Conservation (phyloP, 768 basidiomycete species). For the Suillus alpinus region DNA sequence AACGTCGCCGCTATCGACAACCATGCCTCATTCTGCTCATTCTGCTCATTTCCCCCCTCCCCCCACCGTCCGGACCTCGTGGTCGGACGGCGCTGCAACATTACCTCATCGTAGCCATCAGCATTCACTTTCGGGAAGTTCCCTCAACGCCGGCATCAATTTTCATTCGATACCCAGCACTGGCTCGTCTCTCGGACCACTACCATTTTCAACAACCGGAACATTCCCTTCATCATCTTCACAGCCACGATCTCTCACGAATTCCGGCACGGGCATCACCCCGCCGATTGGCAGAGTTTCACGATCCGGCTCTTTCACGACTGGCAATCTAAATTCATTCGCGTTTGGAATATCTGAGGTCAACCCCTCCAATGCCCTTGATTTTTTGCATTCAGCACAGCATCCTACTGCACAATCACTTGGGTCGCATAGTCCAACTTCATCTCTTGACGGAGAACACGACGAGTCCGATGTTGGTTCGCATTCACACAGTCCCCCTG, state of each 20-base stretch:
- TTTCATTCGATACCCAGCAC: constrained; percentile 34
- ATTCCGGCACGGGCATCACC: constrained; percentile 25
- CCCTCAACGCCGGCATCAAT: constrained; percentile 23
- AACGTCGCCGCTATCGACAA: constrained; percentile 18
- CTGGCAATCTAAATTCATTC: constrained; percentile 39
- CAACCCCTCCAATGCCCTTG: constrained; percentile 23
- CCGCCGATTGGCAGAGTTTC: constrained; percentile 51
- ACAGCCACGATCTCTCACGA: constrained; percentile 20
- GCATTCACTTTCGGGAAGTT: constrained; percentile 28
- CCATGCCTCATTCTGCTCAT: constrained; percentile 22
- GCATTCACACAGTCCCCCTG: constrained; percentile 31
- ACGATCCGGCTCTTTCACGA: constrained; percentile 55
- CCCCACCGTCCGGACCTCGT: constrained; percentile 23
- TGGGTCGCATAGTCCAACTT: constrained; percentile 25
- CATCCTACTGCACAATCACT: constrained; percentile 12
- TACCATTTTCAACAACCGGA: constrained; percentile 29
- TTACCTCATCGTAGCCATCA: constrained; percentile 30
- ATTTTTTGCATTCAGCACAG: constrained; percentile 25
- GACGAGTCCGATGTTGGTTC: constrained; percentile 44
- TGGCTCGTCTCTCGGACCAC: constrained; percentile 26
- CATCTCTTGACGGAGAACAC: constrained; percentile 52
- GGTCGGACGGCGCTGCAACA: constrained; percentile 27
- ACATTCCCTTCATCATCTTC: constrained; percentile 28
- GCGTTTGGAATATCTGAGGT: constrained; percentile 34
- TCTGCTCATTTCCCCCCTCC: constrained; percentile 23